phyloP scores from a whole-genome alignment of 108 stramenopile species.

The Fragilariopsis cylindrus region DNA sequence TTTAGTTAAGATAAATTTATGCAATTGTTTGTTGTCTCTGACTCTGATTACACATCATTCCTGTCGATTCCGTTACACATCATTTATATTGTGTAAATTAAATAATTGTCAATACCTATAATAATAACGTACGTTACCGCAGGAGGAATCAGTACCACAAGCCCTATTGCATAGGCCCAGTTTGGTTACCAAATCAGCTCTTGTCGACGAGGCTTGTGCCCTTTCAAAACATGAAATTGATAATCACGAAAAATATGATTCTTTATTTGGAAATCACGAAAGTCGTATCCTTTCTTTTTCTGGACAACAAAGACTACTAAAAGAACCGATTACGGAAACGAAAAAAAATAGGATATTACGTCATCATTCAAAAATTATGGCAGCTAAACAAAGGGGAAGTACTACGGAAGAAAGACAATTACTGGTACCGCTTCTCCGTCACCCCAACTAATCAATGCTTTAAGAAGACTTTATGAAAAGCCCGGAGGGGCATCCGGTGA shows the following conservation, averaged over 20 bases:
- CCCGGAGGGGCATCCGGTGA: neutral
- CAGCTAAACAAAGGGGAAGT: constrained; percentile 18
- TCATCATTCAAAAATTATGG: constrained; percentile 70
- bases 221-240: constrained; percentile 60
- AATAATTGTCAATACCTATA: neutral
- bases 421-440: constrained; percentile 43
- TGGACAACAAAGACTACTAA: neutral
- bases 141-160: constrained; percentile 65
- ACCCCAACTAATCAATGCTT: constrained; percentile 53
- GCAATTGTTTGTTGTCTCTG: no score
- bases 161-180: constrained; percentile 56
- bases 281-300: neutral
- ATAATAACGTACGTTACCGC: constrained; percentile 5
- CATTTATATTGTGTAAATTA: neutral
- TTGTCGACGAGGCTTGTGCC: constrained; percentile 64
- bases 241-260: constrained; percentile 33
- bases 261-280: constrained; percentile 22
- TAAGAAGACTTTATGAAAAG: constrained; percentile 40
- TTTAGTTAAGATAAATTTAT: no score
- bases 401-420: constrained; percentile 8
- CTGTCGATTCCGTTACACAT: no score
- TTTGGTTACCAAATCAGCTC: constrained; percentile 57
- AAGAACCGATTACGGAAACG: neutral
- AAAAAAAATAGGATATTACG: constrained; percentile 45
- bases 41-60: no score